Evolutionary conservation across 2,329 filamentous ascomycete species (phyloP).

Genomic region (Capronia americana): DNA sequence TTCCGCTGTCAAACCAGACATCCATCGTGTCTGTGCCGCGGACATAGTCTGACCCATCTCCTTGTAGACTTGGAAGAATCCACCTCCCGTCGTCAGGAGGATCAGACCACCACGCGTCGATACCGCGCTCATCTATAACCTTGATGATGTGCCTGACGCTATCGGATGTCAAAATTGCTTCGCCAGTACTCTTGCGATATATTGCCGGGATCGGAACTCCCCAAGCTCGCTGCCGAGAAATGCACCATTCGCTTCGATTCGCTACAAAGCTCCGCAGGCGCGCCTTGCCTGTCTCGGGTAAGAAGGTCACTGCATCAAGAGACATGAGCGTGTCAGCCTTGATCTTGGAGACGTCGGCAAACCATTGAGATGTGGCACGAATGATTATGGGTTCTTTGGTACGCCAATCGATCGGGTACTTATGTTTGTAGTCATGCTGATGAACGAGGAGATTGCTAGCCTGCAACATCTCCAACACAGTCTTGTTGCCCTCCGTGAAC

Average conservation of each 20-base stretch:
- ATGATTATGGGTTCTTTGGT: conserved; percentile 92
- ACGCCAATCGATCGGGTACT: conserved; percentile 98
- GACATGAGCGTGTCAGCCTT: conserved; percentile 74
- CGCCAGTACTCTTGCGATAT: conserved; percentile 71
- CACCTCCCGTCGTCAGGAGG: conserved; percentile 75
- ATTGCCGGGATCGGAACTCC: conserved; percentile 94
- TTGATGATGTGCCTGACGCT: conserved; percentile 84
- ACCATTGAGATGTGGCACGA: conserved; percentile 95
- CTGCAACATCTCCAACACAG: conserved; percentile 72
- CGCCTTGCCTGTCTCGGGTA: conserved; percentile 74
- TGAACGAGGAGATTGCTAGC: conserved; percentile 67
- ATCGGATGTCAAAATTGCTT: conserved; percentile 78
- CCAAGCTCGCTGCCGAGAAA: conserved; percentile 94
- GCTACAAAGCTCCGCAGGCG: conserved; percentile 85
- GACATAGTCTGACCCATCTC: conserved; percentile 50
- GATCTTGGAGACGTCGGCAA: conserved; percentile 86
- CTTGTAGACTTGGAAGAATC: conserved; percentile 70
- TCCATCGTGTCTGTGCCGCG: conserved; percentile 97
- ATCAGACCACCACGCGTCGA: conserved; percentile 96
- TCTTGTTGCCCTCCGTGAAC: conserved; percentile 70
- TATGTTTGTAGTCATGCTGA: conserved; percentile 78
- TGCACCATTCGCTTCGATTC: conserved; percentile 94
- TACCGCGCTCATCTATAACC: conserved; percentile 76
- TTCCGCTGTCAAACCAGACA: conserved; percentile 99
- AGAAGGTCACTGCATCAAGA: conserved; percentile 74